A percentile compares a stretch with the other conserved stretches of the same genome.
phyloP scores from a whole-genome alignment of 192 early-diverging fungal genomes.

The Coemansia sp. region DNA sequence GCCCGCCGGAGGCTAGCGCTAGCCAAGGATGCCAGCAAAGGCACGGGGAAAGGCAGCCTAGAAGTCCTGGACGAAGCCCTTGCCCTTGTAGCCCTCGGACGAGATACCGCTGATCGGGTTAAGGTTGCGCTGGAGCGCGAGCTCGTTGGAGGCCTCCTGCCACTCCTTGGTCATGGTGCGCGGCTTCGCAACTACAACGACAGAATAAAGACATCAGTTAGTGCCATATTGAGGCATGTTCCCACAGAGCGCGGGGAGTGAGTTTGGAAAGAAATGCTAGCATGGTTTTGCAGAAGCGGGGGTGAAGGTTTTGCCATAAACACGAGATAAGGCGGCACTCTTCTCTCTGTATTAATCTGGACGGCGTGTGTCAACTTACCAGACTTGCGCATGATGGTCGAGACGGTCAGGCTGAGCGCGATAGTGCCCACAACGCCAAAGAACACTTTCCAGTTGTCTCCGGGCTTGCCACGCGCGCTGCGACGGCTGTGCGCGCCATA shows the following conservation, averaged over 20 bases:
- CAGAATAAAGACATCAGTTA: not conserved
- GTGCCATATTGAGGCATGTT: not conserved
- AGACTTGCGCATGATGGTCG: slow-evolving; percentile 56
- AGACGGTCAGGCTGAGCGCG: slow-evolving; percentile 54
- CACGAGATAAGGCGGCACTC: not conserved
- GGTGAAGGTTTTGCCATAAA: not conserved
- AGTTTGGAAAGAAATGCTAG: slow-evolving; percentile 8
- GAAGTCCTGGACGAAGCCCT: slow-evolving; percentile 60
- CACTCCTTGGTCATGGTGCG: slow-evolving; percentile 76
- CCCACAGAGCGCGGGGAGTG: not conserved
- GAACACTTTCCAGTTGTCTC: slow-evolving; percentile 68
- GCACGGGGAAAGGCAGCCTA: not conserved
- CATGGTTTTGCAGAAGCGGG: not conserved
- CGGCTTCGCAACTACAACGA: slow-evolving; percentile 60
- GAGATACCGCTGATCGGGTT: slow-evolving; percentile 79
- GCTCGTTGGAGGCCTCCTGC: slow-evolving; percentile 80
- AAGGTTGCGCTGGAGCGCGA: slow-evolving; percentile 64
- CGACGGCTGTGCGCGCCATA: slow-evolving; percentile 93
- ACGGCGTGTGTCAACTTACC: slow-evolving; percentile 34
- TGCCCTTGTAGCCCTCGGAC: slow-evolving; percentile 76
- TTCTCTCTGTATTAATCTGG: no score
- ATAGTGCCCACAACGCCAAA: slow-evolving; percentile 61
- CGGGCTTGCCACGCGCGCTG: slow-evolving; percentile 67
- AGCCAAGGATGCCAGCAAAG: not conserved
- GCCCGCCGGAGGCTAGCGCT: not conserved